Evolutionary conservation across 2,329 filamentous ascomycete species (phyloP), one percentile per base, ranked within the genome.

Genomic region (Fusarium nisikadoi): DNA sequence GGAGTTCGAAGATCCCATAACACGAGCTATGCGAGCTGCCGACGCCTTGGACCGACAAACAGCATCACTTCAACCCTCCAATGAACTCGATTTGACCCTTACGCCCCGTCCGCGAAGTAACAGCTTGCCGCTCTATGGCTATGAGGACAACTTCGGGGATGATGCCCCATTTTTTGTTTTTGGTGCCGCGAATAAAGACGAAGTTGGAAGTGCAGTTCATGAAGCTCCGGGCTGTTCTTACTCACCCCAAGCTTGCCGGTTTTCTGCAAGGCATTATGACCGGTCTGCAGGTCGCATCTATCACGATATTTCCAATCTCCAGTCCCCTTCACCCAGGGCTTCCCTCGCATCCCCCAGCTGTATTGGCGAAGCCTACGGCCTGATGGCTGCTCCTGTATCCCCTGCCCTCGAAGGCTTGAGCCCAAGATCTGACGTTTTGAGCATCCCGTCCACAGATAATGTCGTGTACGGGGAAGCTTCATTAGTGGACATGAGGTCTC

Each of bases 41-140:
- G 88, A 90, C 61, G 86, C 85, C 5, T 82, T 91, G 41, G 86
- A 91, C 73, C 83, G 83, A 59, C 81, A 88, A 69, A 90, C 88
- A 0, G 87, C 85, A 52, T 85, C 80, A 27, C 78, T 90, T n/a
- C 87, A 90, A 68, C 82, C 83, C 1, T 81, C 76, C 52, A 82
- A 83, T 59, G 84, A 87, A 45, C 77, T 87, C n/a, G 86, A 87
- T 54, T 79, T 88, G 41, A 84, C 84, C 2, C 70, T 78, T 35
- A 73, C 72, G 4, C 69, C 70, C 20, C 83, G 84, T 4, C 82
- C 82, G 27, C 84, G 86, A 63, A 88, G 87, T 70, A 82, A 83
- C 49, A 89, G 85, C 65, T 74, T 88, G 42, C 86, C 87, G 0
- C 70, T 84, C n/a, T 85, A 84, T 64, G 83, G 82, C 11, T 82